Evolutionary conservation across 345 rosid species (phyloP), one percentile per base, ranked within the genome.

Genomic region (Conringia planisiliqua): DNA sequence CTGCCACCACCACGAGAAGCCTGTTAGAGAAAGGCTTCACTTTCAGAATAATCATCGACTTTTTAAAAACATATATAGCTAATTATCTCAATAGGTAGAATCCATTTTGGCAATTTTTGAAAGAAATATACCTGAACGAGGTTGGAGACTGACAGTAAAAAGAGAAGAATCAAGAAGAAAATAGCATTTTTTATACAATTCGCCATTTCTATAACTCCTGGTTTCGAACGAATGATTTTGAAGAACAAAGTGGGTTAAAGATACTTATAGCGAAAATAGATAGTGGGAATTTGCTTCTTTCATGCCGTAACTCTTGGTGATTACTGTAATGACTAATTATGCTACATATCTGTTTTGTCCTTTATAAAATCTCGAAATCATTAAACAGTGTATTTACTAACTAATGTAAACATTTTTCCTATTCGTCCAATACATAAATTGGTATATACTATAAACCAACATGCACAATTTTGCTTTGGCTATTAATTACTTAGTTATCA

Each of bases 1-100:
- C 52, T 75, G 62, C 79, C 79, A 74, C 66, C 66, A 44, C 72
- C 72, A 56, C 71, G 48, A 67, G 55, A 42, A 50, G 73, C 79
- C 61, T 74, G n/a, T n/a, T n/a, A n/a, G n/a, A n/a, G n/a, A n/a
- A n/a, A n/a, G n/a, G n/a, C n/a, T n/a, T n/a, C n/a, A n/a, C n/a
- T n/a, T n/a, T n/a, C n/a, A n/a, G n/a, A n/a, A n/a, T n/a, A n/a
- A n/a, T n/a, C n/a, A n/a, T n/a, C n/a, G n/a, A n/a, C n/a, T n/a
- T n/a, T n/a, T n/a, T n/a, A n/a, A 11, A 16, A 4, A 44, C 35
- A 22, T 0, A 4, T 13, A 54, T 4, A 57, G 2, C 13, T 11
- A 17, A 46, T 46, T 32, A 36, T n/a, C 16, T 61, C 2, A 44
- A 20, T 17, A 6, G 1, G 57, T 0, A 58, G 5, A 68, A 27